phyloP scores from a whole-genome alignment of 208 protist species.

The Acanthamoeba triangularis region DNA sequence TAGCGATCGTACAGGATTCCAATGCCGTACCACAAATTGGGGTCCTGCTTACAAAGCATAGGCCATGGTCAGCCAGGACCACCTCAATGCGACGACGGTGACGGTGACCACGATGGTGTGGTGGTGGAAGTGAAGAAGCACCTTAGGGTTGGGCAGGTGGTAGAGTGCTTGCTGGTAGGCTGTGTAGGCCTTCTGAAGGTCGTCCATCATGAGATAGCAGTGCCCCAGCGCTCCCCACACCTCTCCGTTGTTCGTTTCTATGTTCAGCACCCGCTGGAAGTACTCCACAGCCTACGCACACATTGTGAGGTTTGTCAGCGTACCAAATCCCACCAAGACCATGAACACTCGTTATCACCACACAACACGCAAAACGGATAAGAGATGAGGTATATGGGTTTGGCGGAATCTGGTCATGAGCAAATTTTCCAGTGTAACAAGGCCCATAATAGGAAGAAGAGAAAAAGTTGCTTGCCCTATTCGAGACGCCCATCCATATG shows the following conservation, averaged over 20 bases:
- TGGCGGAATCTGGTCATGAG: not conserved
- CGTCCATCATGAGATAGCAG: constrained; percentile 90
- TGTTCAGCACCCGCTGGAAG: constrained; percentile 83
- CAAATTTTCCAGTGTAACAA: constrained; percentile 26
- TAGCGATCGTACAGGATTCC: constrained; percentile 92
- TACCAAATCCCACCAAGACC: too few relatives aligned
- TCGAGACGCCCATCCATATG: too few relatives aligned
- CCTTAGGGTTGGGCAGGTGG: constrained; percentile 88
- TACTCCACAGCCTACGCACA: constrained; percentile 87
- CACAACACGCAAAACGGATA: not conserved
- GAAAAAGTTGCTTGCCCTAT: too few relatives aligned
- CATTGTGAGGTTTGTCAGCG: too few relatives aligned
- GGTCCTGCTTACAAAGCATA: constrained; percentile 81
- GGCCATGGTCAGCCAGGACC: not conserved
- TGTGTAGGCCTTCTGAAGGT: constrained; percentile 89
- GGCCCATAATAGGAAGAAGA: not conserved
- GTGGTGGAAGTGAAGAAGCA: not conserved
- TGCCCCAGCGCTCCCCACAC: constrained; percentile 88
- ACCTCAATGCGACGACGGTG: not conserved
- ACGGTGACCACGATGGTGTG: not conserved
- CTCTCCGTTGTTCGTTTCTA: constrained; percentile 86
- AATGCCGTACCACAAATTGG: constrained; percentile 93
- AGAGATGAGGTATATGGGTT: not conserved
- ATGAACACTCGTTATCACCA: too few relatives aligned
- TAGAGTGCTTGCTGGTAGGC: constrained; percentile 91